phyloP scores from a whole-genome alignment of 2,329 filamentous ascomycete species.

The Gaeumannomyces sp. region DNA sequence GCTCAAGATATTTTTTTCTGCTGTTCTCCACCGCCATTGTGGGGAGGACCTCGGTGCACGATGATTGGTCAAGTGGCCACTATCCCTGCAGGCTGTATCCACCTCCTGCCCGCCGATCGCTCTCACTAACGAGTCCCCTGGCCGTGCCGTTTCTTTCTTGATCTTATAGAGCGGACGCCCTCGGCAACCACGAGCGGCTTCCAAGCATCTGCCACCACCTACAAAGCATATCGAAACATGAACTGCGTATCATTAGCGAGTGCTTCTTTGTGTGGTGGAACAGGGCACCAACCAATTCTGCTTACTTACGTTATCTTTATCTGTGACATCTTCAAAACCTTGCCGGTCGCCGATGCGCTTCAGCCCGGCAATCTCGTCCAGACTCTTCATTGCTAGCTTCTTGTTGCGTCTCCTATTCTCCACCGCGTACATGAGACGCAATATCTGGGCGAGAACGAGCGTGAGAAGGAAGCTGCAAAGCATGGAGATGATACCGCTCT shows the following conservation, averaged over 20 bases:
- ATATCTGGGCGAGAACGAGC: neutral
- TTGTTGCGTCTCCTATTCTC: neutral
- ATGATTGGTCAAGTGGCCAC: neutral
- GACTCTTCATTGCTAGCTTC: neutral
- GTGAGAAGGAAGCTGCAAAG: conserved; percentile 13
- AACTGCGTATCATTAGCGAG: neutral
- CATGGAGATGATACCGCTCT: conserved; percentile 28
- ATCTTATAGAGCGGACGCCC: too few relatives aligned
- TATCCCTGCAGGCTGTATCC: too few relatives aligned
- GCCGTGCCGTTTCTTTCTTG: too few relatives aligned
- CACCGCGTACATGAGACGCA: neutral
- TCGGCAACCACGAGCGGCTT: too few relatives aligned
- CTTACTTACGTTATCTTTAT: conserved; percentile 18
- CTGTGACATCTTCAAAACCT: conserved; percentile 33
- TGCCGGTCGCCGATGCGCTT: conserved; percentile 24
- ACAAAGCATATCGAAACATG: neutral
- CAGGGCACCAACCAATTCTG: too few relatives aligned
- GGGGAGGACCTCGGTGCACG: neutral
- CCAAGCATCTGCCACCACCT: too few relatives aligned
- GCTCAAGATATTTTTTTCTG: neutral
- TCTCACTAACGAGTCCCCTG: too few relatives aligned
- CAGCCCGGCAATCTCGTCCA: conserved; percentile 24
- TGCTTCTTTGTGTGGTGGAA: neutral
- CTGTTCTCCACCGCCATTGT: neutral
- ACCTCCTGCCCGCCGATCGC: too few relatives aligned